Percentiles rank a stretch among this genome's conserved stretches.
phyloP scores from a whole-genome alignment of 371 early-diverging fungal species.

The Amoeboradix gromovi region DNA sequence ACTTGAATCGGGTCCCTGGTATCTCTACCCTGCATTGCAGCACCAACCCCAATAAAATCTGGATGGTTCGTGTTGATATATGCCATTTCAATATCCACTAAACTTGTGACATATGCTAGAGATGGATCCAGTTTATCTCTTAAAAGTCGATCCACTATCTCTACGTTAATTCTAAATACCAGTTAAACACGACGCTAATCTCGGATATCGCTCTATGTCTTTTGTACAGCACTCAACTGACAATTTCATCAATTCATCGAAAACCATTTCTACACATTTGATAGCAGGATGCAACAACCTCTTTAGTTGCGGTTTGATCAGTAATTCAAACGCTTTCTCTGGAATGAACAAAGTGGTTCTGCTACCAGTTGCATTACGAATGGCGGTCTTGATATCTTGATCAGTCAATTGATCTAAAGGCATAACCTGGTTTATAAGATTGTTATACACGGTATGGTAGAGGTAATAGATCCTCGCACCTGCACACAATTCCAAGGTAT shows the following conservation, averaged over 20 bases:
- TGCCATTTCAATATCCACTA: constrained; percentile 51
- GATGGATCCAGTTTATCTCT: constrained; percentile 43
- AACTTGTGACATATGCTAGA: constrained; percentile 26
- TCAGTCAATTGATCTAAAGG: constrained; percentile 31
- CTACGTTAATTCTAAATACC: constrained; percentile 10
- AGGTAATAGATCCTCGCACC: constrained; percentile 70
- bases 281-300: constrained; percentile 46
- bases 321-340: constrained; percentile 56
- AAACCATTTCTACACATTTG: constrained; percentile 52
- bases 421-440: constrained; percentile 37
- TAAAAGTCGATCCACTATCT: constrained; percentile 41
- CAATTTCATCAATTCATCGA: constrained; percentile 56
- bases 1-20: neutral
- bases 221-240: constrained; percentile 4
- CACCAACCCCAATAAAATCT: constrained; percentile 50
- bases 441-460: constrained; percentile 50
- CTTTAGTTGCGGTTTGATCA: constrained; percentile 51
- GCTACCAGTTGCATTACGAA: constrained; percentile 65
- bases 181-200: constrained; percentile 10
- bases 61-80: constrained; percentile 80
- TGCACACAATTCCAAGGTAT: constrained; percentile 18
- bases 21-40: constrained; percentile 13
- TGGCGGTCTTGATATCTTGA: constrained; percentile 53
- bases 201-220: constrained; percentile 46
- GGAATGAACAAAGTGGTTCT: constrained; percentile 60